Conservation (phyloP, 352 stramenopile genomes). For the Phytopythium montanum region DNA sequence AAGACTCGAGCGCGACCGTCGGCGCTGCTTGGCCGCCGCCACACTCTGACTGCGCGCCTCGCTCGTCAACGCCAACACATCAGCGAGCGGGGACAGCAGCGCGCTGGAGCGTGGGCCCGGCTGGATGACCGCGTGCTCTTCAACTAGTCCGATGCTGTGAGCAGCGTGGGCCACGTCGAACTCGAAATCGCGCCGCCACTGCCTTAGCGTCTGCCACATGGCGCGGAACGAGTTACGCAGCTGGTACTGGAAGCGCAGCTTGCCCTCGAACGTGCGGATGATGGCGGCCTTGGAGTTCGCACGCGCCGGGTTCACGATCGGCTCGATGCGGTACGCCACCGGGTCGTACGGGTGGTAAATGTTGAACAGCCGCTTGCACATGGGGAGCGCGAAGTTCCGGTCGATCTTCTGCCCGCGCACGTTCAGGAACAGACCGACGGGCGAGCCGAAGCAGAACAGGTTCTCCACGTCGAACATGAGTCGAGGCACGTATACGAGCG, state of each 20-base stretch:
- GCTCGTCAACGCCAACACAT: conserved; percentile 19
- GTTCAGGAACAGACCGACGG: conserved; percentile 90
- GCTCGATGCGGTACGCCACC: conserved; percentile 95
- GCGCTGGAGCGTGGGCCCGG: conserved; percentile 10
- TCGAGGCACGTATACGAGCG: conserved; percentile 37
- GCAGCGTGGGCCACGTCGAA: conserved; percentile 62
- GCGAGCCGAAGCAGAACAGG: conserved; percentile 89
- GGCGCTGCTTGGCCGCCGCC: background rate
- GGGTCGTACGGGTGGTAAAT: conserved; percentile 95
- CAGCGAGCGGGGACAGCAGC: conserved; percentile 23
- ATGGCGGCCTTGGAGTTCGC: conserved; percentile 82
- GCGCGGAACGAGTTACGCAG: conserved; percentile 75
- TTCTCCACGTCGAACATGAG: conserved; percentile 82
- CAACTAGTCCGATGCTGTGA: conserved; percentile 70
- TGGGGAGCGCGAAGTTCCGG: conserved; percentile 67
- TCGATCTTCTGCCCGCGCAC: conserved; percentile 84
- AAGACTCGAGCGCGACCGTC: conserved; percentile 2
- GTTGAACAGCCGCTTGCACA: conserved; percentile 89
- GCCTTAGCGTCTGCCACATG: conserved; percentile 73
- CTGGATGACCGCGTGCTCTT: conserved; percentile 14
- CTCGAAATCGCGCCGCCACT: conserved; percentile 78
- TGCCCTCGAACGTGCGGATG: conserved; percentile 82
- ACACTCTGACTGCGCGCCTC: conserved; percentile 2
- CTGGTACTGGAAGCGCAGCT: conserved; percentile 84
- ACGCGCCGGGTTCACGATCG: conserved; percentile 80